Conservation (phyloP, 192 early-diverging fungal genomes). For the Rhizophagus clarus region DNA sequence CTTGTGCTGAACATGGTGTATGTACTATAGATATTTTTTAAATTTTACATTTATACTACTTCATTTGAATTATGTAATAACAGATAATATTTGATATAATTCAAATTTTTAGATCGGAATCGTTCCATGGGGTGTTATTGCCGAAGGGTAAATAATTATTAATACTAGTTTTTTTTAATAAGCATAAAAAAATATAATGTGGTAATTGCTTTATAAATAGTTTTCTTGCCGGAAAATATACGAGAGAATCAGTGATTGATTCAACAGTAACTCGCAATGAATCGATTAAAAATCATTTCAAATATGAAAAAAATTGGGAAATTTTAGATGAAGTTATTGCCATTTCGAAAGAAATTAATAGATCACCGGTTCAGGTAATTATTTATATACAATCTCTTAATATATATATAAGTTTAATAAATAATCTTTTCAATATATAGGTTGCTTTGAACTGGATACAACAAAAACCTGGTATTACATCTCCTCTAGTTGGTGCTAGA, state of each 20-base stretch:
- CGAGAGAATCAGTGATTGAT: not conserved
- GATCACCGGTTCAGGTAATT: constrained; percentile 43
- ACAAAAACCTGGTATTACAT: constrained; percentile 48
- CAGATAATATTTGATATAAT: no score
- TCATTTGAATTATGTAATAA: not conserved
- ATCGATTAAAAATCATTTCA: no score
- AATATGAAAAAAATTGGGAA: no score
- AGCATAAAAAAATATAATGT: no score
- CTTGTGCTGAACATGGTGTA: constrained; percentile 36
- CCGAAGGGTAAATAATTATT: no score
- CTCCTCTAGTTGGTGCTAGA: constrained; percentile 40
- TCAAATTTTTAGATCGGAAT: not conserved
- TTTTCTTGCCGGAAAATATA: no score
- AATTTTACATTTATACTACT: not conserved
- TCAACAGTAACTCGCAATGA: no score
- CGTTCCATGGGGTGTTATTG: not conserved
- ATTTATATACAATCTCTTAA: not conserved
- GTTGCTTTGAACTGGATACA: constrained; percentile 49
- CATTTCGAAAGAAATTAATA: no score
- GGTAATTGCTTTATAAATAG: no score
- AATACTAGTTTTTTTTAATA: no score
- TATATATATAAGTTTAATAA: no score
- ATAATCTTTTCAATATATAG: constrained; percentile 41
- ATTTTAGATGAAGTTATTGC: no score
- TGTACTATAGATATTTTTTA: not conserved